Evolutionary conservation across 495 filamentous ascomycete genomes (phyloP), one percentile per base, ranked within the genome.

Genomic region (Xylaria venustula): DNA sequence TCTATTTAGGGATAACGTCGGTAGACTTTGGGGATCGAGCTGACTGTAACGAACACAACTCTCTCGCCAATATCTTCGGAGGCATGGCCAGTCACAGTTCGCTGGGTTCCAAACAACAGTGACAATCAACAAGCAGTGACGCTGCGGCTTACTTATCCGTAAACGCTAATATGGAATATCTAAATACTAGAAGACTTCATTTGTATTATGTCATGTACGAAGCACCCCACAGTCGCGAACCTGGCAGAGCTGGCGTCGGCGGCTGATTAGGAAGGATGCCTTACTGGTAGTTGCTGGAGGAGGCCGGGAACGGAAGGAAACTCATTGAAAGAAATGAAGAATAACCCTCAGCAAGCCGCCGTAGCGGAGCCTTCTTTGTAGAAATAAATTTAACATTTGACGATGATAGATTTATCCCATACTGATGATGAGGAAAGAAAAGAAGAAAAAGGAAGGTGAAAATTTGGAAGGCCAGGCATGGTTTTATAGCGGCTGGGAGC

Each of bases 271-370:
- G 74, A 70, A 75, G 74, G 72, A 71, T 63, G 62, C 45, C 66
- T 67, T 60, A 61, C 69, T 73, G 69, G 69, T 69, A 66, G 63
- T 67, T 67, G 73, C 65, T 70, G 67, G 60, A 78, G 75, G 77
- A 75, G 74, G 77, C 79, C 79, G 80, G 80, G 80, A 83, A 83
- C 80, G 80, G 79, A 79, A 73, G 75, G 73, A 79, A 73, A 81
- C 68, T 69, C 77, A 83, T 75, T 54, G 64, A 65, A 64, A 61
- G 67, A 65, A 66, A 62, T 48, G 47, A 63, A 65, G 74, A 73
- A 77, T 77, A 79, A 79, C 77, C 76, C 79, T 79, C 79, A 82
- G 80, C 79, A 79, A 79, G 79, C 76, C 79, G 67, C 77, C 58
- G 65, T 72, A 73, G 77, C 68, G 79, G 76, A 82, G 77, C 77